These are phyloP conservation scores for Penicillium odoratum DNA, from an alignment of 495 filamentous ascomycete species.

Conservation along the genomic window DNA sequence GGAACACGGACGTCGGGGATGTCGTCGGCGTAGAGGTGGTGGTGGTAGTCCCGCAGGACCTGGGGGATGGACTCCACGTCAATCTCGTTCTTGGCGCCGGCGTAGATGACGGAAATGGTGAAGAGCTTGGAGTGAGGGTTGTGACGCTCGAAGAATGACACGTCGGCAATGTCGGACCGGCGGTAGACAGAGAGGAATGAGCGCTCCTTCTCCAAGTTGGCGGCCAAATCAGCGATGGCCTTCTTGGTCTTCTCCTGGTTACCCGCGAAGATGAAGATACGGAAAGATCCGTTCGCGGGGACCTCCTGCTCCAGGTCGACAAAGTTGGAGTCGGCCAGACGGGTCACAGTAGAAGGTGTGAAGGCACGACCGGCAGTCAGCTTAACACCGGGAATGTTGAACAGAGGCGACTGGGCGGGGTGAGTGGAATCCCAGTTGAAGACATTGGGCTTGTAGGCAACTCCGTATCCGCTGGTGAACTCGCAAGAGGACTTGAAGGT, in stretches of 20 bases:
- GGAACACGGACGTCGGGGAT: conserved; percentile 71
- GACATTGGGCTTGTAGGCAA: conserved; percentile 59
- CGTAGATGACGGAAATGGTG: conserved; percentile 73
- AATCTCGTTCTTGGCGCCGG: conserved; percentile 59
- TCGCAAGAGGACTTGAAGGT: conserved; percentile 66
- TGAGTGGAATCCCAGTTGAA: conserved; percentile 74
- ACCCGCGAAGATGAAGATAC: conserved; percentile 82
- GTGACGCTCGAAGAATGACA: conserved; percentile 77
- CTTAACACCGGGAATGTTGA: conserved; percentile 60
- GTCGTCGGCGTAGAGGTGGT: conserved; percentile 87
- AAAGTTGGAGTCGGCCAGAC: conserved; percentile 80
- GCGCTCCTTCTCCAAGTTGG: conserved; percentile 58
- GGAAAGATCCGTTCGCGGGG: conserved; percentile 82
- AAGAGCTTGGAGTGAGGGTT: conserved; percentile 82
- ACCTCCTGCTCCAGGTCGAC: conserved; percentile 88
- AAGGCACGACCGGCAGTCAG: conserved; percentile 70
- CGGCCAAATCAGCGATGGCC: conserved; percentile 68
- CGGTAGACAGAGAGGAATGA: conserved; percentile 71
- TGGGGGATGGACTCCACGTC: conserved; percentile 67
- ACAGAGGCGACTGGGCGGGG: conserved; percentile 66
- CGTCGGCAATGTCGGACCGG: conserved; percentile 57
- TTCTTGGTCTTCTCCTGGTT: conserved; percentile 56
- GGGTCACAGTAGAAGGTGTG: conserved; percentile 73
- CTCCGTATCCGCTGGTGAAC: conserved; percentile 66
- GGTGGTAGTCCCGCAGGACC: conserved; percentile 68